A percentile compares a stretch with the other conserved stretches of the same genome.
phyloP scores from a whole-genome alignment of 2,329 filamentous ascomycete genomes.

The Ophiostoma piceae region DNA sequence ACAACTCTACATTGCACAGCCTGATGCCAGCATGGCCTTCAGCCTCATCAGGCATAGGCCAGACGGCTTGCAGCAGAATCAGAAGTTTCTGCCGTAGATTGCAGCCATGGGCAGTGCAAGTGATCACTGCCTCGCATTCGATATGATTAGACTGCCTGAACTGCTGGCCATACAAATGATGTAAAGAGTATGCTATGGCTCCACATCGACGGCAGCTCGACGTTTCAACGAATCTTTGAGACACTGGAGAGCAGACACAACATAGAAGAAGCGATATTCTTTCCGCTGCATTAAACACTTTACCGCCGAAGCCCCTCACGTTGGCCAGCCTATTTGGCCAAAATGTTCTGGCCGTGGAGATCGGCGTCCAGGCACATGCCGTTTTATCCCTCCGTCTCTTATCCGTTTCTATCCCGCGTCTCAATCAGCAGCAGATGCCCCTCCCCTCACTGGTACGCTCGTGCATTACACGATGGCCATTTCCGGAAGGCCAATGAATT shows the following conservation, averaged over 20 bases:
- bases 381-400: not conserved
- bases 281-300: not conserved
- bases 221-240: not conserved
- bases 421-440: not conserved
- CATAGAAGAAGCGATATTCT: not conserved
- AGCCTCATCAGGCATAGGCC: slow-evolving; percentile 6
- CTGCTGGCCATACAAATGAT: not conserved
- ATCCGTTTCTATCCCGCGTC: not conserved
- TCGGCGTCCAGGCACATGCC: not conserved
- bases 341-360: not conserved
- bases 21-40: not conserved
- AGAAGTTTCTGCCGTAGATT: not conserved
- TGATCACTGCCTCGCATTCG: not conserved
- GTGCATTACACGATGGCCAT: not conserved
- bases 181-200: not conserved
- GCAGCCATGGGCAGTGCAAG: not conserved
- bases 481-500: slow-evolving; percentile 3
- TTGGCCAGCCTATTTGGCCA: not conserved
- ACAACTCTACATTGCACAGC: not conserved
- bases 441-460: slow-evolving; percentile 1
- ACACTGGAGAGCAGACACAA: not conserved
- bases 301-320: not conserved
- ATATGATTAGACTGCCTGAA: not conserved
- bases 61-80: not conserved
- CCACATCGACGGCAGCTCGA: not conserved